These are phyloP conservation scores for Colletotrichum sp. DNA, from an alignment of 2,329 filamentous ascomycete genomes.

Conservation along the genomic window DNA sequence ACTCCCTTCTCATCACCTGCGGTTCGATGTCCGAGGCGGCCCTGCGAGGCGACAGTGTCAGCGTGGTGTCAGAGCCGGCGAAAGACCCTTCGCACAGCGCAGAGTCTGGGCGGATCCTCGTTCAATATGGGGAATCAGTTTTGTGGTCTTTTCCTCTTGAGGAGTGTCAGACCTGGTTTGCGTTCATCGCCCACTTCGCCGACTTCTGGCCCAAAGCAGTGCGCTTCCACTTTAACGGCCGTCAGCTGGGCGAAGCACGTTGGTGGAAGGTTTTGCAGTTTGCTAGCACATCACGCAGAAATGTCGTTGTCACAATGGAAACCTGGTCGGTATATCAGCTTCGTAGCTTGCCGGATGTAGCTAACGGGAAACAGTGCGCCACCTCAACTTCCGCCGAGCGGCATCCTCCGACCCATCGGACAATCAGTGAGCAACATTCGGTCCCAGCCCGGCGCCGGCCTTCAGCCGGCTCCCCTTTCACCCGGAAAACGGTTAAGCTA, in stretches of 20 bases:
- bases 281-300: conserved; percentile 22
- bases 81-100: conserved; percentile 20
- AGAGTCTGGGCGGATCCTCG: conserved; percentile 31
- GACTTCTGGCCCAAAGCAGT: conserved; percentile 46
- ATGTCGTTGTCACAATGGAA: conserved; percentile 25
- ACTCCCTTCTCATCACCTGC: conserved; percentile 47
- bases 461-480: neutral
- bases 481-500: conserved; percentile 1
- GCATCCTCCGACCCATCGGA: neutral
- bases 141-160: conserved; percentile 42
- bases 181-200: conserved; percentile 45
- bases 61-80: conserved; percentile 32
- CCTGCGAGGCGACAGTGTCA: conserved; percentile 37
- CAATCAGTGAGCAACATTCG: neutral
- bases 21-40: conserved; percentile 37
- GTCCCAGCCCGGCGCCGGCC: neutral
- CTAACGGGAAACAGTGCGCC: neutral
- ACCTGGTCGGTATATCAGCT: neutral
- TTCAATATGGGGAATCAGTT: conserved; percentile 37
- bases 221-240: conserved; percentile 39
- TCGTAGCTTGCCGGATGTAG: no score
- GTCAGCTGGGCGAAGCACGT: conserved; percentile 28
- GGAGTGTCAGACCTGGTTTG: conserved; percentile 49
- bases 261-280: conserved; percentile 36
- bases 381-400: conserved; percentile 15